Evolutionary conservation across 1,139 yeast genomes (phyloP), one percentile per base, ranked within the genome.

Genomic region (Pichia sp.): DNA sequence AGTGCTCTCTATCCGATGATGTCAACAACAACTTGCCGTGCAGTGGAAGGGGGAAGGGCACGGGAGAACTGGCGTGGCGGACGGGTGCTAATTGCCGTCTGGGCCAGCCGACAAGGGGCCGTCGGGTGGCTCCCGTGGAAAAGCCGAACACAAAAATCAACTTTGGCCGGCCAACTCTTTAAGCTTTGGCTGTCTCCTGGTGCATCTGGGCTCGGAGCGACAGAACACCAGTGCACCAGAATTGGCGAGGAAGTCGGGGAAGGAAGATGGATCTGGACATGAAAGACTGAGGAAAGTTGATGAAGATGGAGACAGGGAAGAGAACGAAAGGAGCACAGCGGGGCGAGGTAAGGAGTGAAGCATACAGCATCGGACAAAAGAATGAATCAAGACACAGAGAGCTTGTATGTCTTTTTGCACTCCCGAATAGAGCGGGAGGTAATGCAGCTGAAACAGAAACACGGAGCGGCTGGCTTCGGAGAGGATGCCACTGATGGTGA

Each of bases 341-440:
- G 38, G n/a, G 11, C 38, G 38, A 34, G n/a, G 38, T 10, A 32
- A 34, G 26, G 31, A 23, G 30, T 23, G 31, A 30, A 13, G 11
- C 26, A 31, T 8, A 8, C 8, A 8, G 15, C 46, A 23, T 4
- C 26, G 5, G n/a, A 13, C 10, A 5, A 8, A 7, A 30, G 15
- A 4, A 30, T 13, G 36, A 26, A 13, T 1, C 6, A n/a, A 5
- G 47, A 23, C n/a, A 29, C 13, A 8, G 34, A 45, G 11, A n/a
- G 10, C n/a, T 19, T 23, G 4, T 32, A n/a, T 11, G 40, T 29
- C 7, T 13, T 13, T 13, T 29, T 50, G 26, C 47, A 49, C 36
- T 19, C 51, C 6, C 46, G 45, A 10, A 49, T 49, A 29, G 51
- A 47, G 45, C 19, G 11, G 3, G 45, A 47, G 23, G 38, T 47